Percentiles rank a stretch among this genome's conserved stretches.
phyloP scores from a whole-genome alignment of 805 yeast genomes.

The Jamesozyma hellenica region DNA sequence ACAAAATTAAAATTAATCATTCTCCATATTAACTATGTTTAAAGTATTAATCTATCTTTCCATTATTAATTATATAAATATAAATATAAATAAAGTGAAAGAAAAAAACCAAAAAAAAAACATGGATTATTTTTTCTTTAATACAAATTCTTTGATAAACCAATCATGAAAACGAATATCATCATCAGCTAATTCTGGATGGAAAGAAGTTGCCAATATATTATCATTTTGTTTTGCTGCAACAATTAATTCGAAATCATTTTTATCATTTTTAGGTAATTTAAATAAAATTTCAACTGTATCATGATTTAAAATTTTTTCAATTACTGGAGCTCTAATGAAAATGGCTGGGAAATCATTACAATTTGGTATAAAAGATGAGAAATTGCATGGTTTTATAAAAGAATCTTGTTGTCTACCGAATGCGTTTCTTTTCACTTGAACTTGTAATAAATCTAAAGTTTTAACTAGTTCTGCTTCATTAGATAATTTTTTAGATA shows the following conservation, averaged over 20 bases:
- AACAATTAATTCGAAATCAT: conserved; percentile 37
- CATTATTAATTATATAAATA: no score
- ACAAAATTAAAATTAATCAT: no score
- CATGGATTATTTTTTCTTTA: no score
- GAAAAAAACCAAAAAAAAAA: no score
- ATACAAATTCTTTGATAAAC: conserved; percentile 53
- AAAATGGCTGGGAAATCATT: conserved; percentile 39
- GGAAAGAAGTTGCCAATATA: conserved; percentile 65
- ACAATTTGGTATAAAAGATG: conserved; percentile 32
- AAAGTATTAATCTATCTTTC: no score
- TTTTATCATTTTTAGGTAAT: conserved; percentile 15
- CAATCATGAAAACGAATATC: conserved; percentile 59
- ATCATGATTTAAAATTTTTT: conserved; percentile 16
- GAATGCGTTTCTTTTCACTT: conserved; percentile 63
- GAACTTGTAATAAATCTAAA: conserved; percentile 55
- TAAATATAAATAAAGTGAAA: no score
- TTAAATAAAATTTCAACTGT: conserved; percentile 35
- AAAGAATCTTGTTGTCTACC: conserved; percentile 71
- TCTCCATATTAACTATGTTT: no score
- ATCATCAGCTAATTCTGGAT: conserved; percentile 54
- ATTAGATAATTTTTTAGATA: conserved; percentile 44
- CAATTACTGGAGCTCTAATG: conserved; percentile 70
- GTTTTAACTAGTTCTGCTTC: conserved; percentile 46
- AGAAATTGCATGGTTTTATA: conserved; percentile 31
- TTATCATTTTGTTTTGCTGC: conserved; percentile 59